Base-by-base conservation (phyloP, 2,329 filamentous ascomycete species). In the Xylogone sp. region DNA sequence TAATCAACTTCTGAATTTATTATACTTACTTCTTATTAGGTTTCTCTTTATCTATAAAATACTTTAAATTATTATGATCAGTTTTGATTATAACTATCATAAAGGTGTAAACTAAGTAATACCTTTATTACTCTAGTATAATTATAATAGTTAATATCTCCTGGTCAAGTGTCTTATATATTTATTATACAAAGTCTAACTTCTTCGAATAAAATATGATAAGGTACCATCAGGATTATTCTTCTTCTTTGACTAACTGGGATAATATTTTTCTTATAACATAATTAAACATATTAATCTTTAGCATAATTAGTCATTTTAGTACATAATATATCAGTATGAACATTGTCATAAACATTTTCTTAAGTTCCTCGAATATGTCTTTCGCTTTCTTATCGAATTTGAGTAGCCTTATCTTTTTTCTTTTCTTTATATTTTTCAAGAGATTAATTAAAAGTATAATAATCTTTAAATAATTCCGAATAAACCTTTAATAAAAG, bases 401-500 rank as follows among this genome's bases (percentile, higher is more conserved):
- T 39, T 39, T 16, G 13, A 39, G n/a, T 39, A 39, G 34, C n/a
- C n/a, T 39, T 4, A 18, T 7, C n/a, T 39, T 39, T 16, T 16
- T 16, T 39, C n/a, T 39, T 16, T 39, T 39, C 34, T 39, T 16
- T 16, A 39, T 39, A 4, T 16, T 16, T 39, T 39, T 39, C n/a
- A 39, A 18, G 5, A 39, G n/a, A 16, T 39, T 16, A 9, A 16
- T 39, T 16, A 39, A 16, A 13, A 16, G 4, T 13, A 18, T 39
- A 39, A 39, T 39, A 24, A 46, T 6, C n/a, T 21, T 13, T 16
- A 52, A 59, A 45, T 62, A 70, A 3, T 45, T 42, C 10, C 53
- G 46, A 10, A 69, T 65, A 53, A 69, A 70, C 13, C 54, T 34
- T 42, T 52, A 8, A 46, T 69, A 69, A 43, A 68, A 69, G 51